Conservation (phyloP, 2,329 filamentous ascomycete species). For the Tothia fuscella region DNA sequence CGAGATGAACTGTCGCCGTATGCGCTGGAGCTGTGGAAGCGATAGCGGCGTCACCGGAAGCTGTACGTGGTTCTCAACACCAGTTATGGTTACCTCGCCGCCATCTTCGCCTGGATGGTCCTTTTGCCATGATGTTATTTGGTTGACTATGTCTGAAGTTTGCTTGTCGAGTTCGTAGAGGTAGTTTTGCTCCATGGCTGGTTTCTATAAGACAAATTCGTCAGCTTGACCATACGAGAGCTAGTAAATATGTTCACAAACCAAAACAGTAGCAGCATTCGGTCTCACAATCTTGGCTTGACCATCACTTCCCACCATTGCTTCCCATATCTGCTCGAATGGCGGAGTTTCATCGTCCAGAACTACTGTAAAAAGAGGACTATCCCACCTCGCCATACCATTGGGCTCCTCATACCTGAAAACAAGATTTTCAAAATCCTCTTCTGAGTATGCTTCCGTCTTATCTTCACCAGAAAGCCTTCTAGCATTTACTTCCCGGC, state of each 20-base stretch:
- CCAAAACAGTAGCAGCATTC: constrained; percentile 62
- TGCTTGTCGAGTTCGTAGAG: constrained; percentile 68
- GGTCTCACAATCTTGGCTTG: constrained; percentile 55
- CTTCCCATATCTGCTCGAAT: constrained; percentile 63
- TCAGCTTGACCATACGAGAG: neutral
- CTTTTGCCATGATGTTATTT: constrained; percentile 55
- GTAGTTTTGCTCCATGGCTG: constrained; percentile 53
- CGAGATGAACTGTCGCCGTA: constrained; percentile 65
- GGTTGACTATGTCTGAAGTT: constrained; percentile 64
- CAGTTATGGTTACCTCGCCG: constrained; percentile 43
- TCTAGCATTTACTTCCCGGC: constrained; percentile 48
- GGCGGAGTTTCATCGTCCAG: constrained; percentile 62
- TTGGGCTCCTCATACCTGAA: constrained; percentile 82
- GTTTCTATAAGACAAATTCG: constrained; percentile 33
- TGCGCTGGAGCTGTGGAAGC: constrained; percentile 63
- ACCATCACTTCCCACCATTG: constrained; percentile 49
- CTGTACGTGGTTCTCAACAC: constrained; percentile 46
- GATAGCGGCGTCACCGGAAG: constrained; percentile 55
- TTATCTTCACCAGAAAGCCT: constrained; percentile 13
- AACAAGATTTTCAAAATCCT: constrained; percentile 67
- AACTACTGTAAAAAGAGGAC: constrained; percentile 66
- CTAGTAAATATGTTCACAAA: constrained; percentile 16
- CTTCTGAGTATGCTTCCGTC: constrained; percentile 36
- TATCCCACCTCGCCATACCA: constrained; percentile 74
- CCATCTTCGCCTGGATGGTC: constrained; percentile 51